Conservation (phyloP, 306 rosid genomes). For the Prunus salicina region DNA sequence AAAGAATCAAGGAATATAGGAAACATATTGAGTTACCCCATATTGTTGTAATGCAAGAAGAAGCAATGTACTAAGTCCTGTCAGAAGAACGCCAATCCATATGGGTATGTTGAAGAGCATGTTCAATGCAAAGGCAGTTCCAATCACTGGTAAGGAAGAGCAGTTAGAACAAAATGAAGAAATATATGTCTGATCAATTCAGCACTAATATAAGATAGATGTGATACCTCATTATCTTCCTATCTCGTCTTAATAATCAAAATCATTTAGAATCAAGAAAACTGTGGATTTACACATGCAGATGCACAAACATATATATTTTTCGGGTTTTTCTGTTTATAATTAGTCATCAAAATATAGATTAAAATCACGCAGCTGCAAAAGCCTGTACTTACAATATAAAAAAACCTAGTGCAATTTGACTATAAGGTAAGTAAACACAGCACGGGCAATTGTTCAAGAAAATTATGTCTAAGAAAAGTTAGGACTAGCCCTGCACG, state of each 20-base stretch:
- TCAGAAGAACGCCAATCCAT: constrained; percentile 59
- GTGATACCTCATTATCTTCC: neutral
- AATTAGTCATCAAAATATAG: neutral
- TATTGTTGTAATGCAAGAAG: constrained; percentile 77
- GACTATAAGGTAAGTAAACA: neutral
- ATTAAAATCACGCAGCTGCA: neutral
- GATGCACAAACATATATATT: neutral
- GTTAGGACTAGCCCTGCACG: neutral
- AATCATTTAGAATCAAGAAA: neutral
- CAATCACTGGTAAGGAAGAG: constrained; percentile 43
- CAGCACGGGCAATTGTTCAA: neutral
- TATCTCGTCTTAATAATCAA: neutral
- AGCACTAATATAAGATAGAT: neutral
- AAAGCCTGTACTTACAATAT: neutral
- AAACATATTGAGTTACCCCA: constrained; percentile 63
- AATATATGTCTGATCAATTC: neutral
- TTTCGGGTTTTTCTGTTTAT: neutral
- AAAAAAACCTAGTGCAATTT: neutral
- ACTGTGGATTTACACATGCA: neutral
- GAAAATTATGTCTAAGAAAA: neutral
- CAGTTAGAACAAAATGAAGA: neutral
- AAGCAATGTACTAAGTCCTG: constrained; percentile 53
- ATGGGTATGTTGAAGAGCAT: constrained; percentile 59
- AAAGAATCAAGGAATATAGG: constrained; percentile 8
- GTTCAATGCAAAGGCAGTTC: constrained; percentile 65